Conservation (phyloP, 352 stramenopile genomes). For the Pythium pectinolyticum region DNA sequence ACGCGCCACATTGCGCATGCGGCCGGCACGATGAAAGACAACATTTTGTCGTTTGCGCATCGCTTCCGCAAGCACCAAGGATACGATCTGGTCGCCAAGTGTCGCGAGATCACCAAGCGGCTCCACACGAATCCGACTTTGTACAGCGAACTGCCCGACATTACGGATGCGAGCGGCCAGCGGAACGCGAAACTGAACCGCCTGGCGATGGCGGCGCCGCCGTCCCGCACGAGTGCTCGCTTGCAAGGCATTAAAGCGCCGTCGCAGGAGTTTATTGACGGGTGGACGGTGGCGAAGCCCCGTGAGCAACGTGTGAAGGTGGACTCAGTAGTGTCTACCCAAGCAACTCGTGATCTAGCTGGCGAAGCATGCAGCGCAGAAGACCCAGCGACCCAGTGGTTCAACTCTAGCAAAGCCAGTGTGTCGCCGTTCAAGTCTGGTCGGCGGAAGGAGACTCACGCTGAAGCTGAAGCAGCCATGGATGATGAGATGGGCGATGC, state of each 20-base stretch:
- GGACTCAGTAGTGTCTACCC: neutral
- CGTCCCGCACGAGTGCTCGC: constrained; percentile 23
- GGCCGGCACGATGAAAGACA: constrained; percentile 87
- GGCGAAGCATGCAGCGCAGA: neutral
- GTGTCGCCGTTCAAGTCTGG: neutral
- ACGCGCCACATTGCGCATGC: constrained; percentile 78
- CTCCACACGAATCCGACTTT: constrained; percentile 48
- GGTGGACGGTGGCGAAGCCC: neutral
- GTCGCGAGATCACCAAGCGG: constrained; percentile 69
- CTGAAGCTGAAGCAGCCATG: neutral
- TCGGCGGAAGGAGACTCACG: neutral
- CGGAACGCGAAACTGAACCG: neutral
- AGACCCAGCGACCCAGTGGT: neutral
- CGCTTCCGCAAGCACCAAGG: constrained; percentile 84
- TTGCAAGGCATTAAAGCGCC: constrained; percentile 26
- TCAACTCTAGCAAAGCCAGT: neutral
- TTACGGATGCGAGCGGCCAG: neutral
- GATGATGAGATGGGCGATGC: neutral
- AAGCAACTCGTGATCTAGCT: neutral
- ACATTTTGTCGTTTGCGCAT: constrained; percentile 86
- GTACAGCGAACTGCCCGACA: constrained; percentile 33
- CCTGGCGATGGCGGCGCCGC: neutral
- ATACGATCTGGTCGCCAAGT: constrained; percentile 90
- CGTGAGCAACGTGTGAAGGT: neutral
- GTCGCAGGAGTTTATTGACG: neutral